phyloP scores from a whole-genome alignment of 176 grass and related monocot genomes.

The Eleusine coracana region DNA sequence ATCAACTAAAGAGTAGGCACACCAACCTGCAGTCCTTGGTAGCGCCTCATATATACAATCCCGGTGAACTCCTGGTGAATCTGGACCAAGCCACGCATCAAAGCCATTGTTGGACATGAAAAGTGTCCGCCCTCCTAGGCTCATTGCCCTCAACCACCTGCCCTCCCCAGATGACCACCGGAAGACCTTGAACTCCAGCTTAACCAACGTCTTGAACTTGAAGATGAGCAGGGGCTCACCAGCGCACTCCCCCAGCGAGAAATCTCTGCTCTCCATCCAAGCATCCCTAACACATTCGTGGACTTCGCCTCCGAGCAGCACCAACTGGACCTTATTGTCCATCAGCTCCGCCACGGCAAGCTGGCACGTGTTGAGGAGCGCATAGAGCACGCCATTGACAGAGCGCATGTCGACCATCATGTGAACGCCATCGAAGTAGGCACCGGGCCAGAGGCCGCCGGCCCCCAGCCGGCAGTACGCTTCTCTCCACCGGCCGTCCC shows the following conservation, averaged over 20 bases:
- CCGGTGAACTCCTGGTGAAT: conserved; percentile 30
- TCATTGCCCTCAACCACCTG: conserved; percentile 33
- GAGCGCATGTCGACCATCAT: conserved; percentile 26
- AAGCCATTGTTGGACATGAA: conserved; percentile 49
- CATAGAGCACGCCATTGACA: conserved; percentile 46
- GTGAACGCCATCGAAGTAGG: not conserved
- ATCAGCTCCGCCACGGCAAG: conserved; percentile 26
- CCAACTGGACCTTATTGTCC: not conserved
- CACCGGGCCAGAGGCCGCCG: not conserved
- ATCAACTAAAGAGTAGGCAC: conserved; percentile 49
- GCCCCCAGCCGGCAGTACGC: conserved; percentile 40
- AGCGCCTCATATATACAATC: conserved; percentile 52
- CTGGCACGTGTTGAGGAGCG: conserved; percentile 34
- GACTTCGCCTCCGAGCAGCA: not conserved
- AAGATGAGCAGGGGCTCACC: conserved; percentile 31
- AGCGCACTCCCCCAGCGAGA: conserved; percentile 37
- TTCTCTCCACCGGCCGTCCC: conserved; percentile 36
- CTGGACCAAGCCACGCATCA: conserved; percentile 36
- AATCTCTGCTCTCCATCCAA: not conserved
- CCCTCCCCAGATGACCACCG: conserved; percentile 37
- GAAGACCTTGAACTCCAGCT: conserved; percentile 32
- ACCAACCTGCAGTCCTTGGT: conserved; percentile 32
- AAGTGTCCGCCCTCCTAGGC: conserved; percentile 46
- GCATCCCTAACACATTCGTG: not conserved
- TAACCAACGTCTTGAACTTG: not conserved